A percentile compares a stretch with the other conserved stretches of the same genome.
These are phyloP conservation scores for Emericellopsis terricola DNA, from an alignment of 495 filamentous ascomycete species.

Conservation along the genomic window DNA sequence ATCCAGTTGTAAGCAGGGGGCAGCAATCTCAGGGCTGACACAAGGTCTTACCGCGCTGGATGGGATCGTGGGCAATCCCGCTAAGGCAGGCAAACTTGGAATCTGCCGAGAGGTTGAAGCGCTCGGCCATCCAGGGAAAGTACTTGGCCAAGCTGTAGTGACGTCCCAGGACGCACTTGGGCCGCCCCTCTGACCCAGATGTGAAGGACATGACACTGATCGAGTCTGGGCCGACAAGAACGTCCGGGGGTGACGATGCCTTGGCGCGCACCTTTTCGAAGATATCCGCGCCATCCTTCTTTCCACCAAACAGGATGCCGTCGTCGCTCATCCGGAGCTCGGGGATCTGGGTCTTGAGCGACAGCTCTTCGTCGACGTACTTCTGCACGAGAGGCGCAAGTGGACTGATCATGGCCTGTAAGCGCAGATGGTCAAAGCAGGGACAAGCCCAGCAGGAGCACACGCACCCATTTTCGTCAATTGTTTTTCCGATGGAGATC, in stretches of 20 bases:
- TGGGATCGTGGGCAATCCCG: slow-evolving; percentile 57
- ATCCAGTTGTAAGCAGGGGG: slow-evolving; percentile 12
- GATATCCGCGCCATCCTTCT: slow-evolving; percentile 35
- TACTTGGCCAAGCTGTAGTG: slow-evolving; percentile 68
- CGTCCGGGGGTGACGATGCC: slow-evolving; percentile 37
- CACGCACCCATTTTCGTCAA: slow-evolving; percentile 40
- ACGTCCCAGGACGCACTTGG: slow-evolving; percentile 63
- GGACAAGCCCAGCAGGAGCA: too few species aligned
- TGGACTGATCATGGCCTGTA: too few species aligned
- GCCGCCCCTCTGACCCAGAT: slow-evolving; percentile 56
- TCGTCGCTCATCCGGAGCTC: slow-evolving; percentile 45
- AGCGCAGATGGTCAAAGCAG: too few species aligned
- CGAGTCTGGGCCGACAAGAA: slow-evolving; percentile 63
- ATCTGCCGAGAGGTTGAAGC: slow-evolving; percentile 44
- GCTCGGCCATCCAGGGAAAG: slow-evolving; percentile 64
- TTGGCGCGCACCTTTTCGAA: slow-evolving; percentile 24
- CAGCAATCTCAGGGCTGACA: not conserved
- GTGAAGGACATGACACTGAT: slow-evolving; percentile 58
- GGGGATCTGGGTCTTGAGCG: slow-evolving; percentile 49
- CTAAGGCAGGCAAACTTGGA: slow-evolving; percentile 62
- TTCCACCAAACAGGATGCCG: slow-evolving; percentile 49
- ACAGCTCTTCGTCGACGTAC: slow-evolving; percentile 45
- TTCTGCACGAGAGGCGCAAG: slow-evolving; percentile 37
- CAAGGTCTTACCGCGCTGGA: slow-evolving; percentile 16
- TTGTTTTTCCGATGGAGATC: slow-evolving; percentile 53